A percentile compares a stretch with the other conserved stretches of the same genome.
phyloP scores from a whole-genome alignment of 768 basidiomycete species.

The Lentinus tigrinus region DNA sequence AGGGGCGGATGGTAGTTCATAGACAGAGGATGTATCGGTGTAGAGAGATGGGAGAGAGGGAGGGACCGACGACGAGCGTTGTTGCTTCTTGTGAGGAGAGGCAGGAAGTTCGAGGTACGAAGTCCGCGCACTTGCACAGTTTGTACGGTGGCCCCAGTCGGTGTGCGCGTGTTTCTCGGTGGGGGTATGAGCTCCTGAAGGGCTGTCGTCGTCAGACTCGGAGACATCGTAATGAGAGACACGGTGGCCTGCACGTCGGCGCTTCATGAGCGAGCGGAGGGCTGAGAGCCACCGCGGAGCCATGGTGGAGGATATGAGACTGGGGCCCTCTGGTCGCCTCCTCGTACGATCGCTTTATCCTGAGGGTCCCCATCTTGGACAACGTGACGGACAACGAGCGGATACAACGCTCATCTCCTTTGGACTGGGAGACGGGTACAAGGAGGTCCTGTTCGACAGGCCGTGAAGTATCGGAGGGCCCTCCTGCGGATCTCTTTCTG shows the following conservation, averaged over 20 bases:
- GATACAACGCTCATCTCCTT: too few relatives aligned
- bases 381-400: too few relatives aligned
- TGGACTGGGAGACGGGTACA: too few relatives aligned
- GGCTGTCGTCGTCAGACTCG: background rate
- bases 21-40: background rate
- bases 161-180: background rate
- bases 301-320: too few relatives aligned
- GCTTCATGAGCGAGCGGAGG: background rate
- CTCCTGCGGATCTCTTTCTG: too few relatives aligned
- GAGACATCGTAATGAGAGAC: background rate
- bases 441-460: too few relatives aligned
- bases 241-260: background rate
- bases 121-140: background rate
- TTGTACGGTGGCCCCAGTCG: background rate
- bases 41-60: background rate
- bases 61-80: background rate
- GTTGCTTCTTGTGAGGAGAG: background rate
- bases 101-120: background rate
- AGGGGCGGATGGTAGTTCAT: background rate
- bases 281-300: background rate
- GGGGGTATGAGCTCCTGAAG: background rate
- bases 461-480: too few relatives aligned
- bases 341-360: too few relatives aligned
- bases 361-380: too few relatives aligned
- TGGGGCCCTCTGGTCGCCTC: too few relatives aligned